A percentile compares a stretch with the other conserved stretches of the same genome.
Conservation (phyloP, 2,329 filamentous ascomycete species). For the Corniculantispora saksenae region DNA sequence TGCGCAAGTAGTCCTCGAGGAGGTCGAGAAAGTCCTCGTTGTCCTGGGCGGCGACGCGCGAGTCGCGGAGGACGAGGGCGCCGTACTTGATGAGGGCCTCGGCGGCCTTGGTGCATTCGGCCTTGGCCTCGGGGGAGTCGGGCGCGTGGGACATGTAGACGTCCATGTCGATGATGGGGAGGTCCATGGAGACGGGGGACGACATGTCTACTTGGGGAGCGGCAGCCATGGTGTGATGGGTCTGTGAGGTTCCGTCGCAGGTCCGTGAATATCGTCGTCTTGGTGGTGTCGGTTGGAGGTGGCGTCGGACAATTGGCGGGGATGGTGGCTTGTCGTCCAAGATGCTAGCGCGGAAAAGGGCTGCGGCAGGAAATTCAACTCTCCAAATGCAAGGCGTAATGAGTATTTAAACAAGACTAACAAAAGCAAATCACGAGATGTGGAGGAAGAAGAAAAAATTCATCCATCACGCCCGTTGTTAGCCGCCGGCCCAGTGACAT, state of each 20-base stretch:
- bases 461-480: neutral
- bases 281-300: neutral
- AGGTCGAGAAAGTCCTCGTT: constrained; percentile 61
- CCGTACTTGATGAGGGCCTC: constrained; percentile 60
- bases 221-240: neutral
- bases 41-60: constrained; percentile 55
- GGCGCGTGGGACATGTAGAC: constrained; percentile 49
- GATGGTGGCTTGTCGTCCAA: neutral
- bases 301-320: neutral
- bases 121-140: constrained; percentile 45
- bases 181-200: constrained; percentile 48
- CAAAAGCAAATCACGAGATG: neutral
- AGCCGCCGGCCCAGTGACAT: constrained; percentile 5
- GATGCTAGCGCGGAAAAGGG: neutral
- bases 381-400: neutral
- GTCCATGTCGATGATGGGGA: constrained; percentile 62
- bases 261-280: neutral
- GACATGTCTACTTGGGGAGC: constrained; percentile 20
- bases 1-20: constrained; percentile 68
- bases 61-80: constrained; percentile 61
- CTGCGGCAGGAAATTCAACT: neutral
- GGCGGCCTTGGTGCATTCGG: constrained; percentile 56
- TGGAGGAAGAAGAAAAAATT: neutral
- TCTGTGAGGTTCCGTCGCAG: neutral
- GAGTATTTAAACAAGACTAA: neutral